Evolutionary conservation across 208 protist species (phyloP).

Genomic region (Trypanosoma grayi): DNA sequence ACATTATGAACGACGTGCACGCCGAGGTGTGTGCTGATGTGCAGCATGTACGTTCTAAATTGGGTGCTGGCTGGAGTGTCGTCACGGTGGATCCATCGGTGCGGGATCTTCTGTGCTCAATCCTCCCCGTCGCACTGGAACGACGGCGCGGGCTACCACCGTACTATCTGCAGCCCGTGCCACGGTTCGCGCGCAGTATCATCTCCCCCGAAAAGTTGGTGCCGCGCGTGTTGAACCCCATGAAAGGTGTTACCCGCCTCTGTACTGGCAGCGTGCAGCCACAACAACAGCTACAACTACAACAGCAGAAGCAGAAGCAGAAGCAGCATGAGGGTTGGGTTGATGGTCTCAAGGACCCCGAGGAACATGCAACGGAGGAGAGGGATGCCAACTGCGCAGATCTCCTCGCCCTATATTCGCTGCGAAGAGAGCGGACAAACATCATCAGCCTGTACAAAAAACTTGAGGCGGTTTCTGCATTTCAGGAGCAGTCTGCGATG

Average conservation of each 20-base stretch:
- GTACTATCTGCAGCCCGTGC: slow-evolving; percentile 41
- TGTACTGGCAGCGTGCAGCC: background rate
- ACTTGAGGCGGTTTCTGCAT: slow-evolving; percentile 32
- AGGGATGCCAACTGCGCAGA: slow-evolving; percentile 29
- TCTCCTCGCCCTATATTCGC: slow-evolving; percentile 50
- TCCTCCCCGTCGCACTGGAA: slow-evolving; percentile 62
- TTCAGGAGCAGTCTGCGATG: slow-evolving; percentile 67
- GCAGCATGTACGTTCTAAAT: slow-evolving; percentile 26
- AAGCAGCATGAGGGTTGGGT: slow-evolving; percentile 4
- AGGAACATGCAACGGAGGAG: background rate
- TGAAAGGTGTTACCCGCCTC: slow-evolving; percentile 43
- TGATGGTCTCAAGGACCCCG: slow-evolving; percentile 2
- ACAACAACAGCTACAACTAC: background rate
- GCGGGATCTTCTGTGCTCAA: slow-evolving; percentile 41
- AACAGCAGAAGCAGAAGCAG: slow-evolving; percentile 2
- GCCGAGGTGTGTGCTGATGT: slow-evolving; percentile 8
- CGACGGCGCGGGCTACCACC: slow-evolving; percentile 57
- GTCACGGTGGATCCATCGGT: slow-evolving; percentile 28
- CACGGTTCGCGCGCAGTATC: slow-evolving; percentile 46
- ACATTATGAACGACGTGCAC: slow-evolving; percentile 27
- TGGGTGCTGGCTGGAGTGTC: slow-evolving; percentile 64
- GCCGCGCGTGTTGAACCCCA: slow-evolving; percentile 26
- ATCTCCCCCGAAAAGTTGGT: slow-evolving; percentile 26
- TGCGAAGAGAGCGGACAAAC: slow-evolving; percentile 54
- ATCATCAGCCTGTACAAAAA: slow-evolving; percentile 45